Base-by-base conservation (phyloP, 148 eudicot genomes). In the Polygonum aviculare region DNA sequence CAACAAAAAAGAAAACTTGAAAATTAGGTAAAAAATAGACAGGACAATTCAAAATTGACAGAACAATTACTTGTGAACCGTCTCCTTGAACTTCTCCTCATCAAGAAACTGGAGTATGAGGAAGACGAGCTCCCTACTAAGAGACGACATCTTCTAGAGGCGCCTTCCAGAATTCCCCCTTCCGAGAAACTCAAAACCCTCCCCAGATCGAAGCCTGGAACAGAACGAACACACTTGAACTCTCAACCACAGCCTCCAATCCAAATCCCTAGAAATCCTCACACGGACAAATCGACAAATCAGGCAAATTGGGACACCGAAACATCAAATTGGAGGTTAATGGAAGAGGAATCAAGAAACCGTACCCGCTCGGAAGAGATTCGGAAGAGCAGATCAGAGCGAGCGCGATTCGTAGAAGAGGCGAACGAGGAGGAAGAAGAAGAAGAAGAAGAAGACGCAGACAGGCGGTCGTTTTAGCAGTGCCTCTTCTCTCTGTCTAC, bases 21-120 rank as follows among this genome's bases (percentile, higher is more conserved):
- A 35, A 69, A 57, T 4, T 18, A 12, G 6, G n/a, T 14, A 16
- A 51, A 18, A 16, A 51, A 18, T 18, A 51, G 16, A 51, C 16
- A 5, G 6, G n/a, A 57, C 21, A 57, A 22, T 21, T 44, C 9
- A 44, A 36, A 67, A 67, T 38, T 67, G 72, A 38, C n/a, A n/a
- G 51, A 41, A 48, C 21, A 21, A 78, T 74, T 83, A 93, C 98
- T 80, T 89, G 81, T 93, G 98, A 78, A 90, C 94, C 41, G 90
- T 85, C 50, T 90, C 91, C 81, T 91, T 93, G 73, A 87, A 93
- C 83, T 91, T 93, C 87, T 93, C 97, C 81, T 93, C 97, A 70
- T 93, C 98, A 12, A 93, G 89, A 85, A 91, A 93, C 84, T 93
- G 98, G 62, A 93, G 94, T 78, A 93, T 93, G 31, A 93, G 86